These are phyloP conservation scores for Yamadazyma taylorii DNA, from an alignment of 1,139 yeast species.

Conservation along the genomic window DNA sequence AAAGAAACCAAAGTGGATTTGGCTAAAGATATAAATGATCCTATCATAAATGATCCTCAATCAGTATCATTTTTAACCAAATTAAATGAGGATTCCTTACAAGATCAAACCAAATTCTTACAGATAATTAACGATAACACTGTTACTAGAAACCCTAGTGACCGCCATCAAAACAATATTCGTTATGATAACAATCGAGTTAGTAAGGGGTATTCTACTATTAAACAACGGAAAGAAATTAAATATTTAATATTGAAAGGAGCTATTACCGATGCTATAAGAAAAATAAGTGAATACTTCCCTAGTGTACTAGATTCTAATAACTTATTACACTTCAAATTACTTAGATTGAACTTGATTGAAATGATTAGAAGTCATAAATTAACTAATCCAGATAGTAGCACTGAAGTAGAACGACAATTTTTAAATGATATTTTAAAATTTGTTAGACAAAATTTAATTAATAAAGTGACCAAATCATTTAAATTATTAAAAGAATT, in stretches of 20 bases:
- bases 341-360: conserved; percentile 57
- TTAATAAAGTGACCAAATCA: conserved; percentile 56
- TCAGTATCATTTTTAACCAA: conserved; percentile 12
- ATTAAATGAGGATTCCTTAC: conserved; percentile 10
- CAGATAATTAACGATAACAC: conserved; percentile 7
- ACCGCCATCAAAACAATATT: no score
- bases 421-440: conserved; percentile 57
- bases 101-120: conserved; percentile 5
- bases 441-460: conserved; percentile 62
- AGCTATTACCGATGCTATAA: conserved; percentile 47
- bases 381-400: conserved; percentile 18
- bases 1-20: conserved; percentile 36
- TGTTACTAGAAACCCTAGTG: conserved; percentile 15
- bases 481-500: conserved; percentile 55
- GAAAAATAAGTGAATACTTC: conserved; percentile 45
- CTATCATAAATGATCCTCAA: conserved; percentile 7
- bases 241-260: conserved; percentile 52
- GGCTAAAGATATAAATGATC: conserved; percentile 5
- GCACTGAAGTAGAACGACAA: conserved; percentile 34
- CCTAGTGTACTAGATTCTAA: conserved; percentile 57
- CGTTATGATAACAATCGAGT: conserved; percentile 13
- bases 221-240: conserved; percentile 47
- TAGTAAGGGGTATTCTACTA: conserved; percentile 46
- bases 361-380: conserved; percentile 63
- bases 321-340: conserved; percentile 60